Percentiles rank a stretch among this genome's conserved stretches.
Evolutionary conservation across 2,329 filamentous ascomycete genomes (phyloP).

Genomic region (Paraconiothyrium sp.): DNA sequence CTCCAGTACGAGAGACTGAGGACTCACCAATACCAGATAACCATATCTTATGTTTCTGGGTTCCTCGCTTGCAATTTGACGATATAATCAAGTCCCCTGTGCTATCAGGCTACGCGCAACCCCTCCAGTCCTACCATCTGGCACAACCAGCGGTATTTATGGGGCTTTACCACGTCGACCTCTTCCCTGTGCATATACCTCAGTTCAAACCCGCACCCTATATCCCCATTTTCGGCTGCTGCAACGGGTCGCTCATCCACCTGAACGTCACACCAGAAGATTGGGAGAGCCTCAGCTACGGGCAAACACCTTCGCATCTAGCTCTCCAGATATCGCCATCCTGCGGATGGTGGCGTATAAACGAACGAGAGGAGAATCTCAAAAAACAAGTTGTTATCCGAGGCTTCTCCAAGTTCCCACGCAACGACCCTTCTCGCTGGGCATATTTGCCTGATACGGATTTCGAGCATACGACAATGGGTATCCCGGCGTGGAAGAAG

Average conservation of each 20-base stretch:
- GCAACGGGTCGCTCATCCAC: conserved; percentile 3
- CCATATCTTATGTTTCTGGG: neutral
- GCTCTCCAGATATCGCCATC: neutral
- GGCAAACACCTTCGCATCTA: neutral
- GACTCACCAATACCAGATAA: neutral
- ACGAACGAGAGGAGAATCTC: neutral
- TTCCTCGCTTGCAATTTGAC: neutral
- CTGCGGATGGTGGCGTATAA: neutral
- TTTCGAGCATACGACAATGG: neutral
- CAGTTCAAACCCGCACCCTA: neutral
- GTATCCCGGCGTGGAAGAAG: conserved; percentile 16
- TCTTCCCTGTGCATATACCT: neutral
- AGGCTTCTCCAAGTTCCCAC: neutral
- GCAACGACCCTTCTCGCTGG: neutral
- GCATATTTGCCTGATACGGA: neutral
- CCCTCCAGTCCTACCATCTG: neutral
- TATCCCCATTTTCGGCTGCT: neutral
- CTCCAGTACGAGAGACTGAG: neutral
- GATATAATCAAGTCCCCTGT: neutral
- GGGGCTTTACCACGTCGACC: neutral
- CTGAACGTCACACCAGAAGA: conserved; percentile 2
- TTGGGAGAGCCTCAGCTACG: conserved; percentile 1
- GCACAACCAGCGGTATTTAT: neutral
- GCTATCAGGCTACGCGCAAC: neutral
- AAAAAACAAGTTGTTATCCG: neutral